phyloP scores from a whole-genome alignment of 768 basidiomycete genomes.

The Cystofilobasidium ferigula region DNA sequence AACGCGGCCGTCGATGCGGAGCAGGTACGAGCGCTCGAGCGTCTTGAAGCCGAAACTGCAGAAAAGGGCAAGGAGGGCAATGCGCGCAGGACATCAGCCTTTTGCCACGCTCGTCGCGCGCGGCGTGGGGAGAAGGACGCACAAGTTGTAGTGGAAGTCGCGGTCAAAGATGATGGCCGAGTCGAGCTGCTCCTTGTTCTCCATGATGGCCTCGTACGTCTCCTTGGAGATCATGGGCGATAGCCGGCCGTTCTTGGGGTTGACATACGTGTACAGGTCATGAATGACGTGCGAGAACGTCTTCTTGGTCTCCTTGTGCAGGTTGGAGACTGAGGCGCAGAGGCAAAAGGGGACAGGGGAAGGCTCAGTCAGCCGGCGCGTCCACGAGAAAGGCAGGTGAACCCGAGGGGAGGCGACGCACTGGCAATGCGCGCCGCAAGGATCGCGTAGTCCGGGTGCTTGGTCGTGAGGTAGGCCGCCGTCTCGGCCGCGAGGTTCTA shows the following conservation, averaged over 20 bases:
- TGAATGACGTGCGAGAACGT: slow-evolving; percentile 82
- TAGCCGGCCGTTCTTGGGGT: slow-evolving; percentile 80
- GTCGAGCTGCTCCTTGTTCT: slow-evolving; percentile 70
- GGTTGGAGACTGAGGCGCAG: slow-evolving; percentile 71
- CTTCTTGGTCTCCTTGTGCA: slow-evolving; percentile 99
- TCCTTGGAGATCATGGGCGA: slow-evolving; percentile 86
- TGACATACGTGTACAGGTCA: slow-evolving; percentile 86
- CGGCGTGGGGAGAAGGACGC: slow-evolving; percentile 32
- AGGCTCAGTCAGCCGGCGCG: background rate
- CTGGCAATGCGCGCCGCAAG: slow-evolving; percentile 90
- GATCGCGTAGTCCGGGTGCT: slow-evolving; percentile 94
- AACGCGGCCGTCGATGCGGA: slow-evolving; percentile 84
- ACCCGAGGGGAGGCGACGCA: background rate
- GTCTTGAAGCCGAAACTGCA: slow-evolving; percentile 91
- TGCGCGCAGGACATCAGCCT: background rate
- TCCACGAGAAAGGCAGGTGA: background rate
- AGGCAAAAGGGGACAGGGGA: background rate
- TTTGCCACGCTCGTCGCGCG: no score
- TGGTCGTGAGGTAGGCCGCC: slow-evolving; percentile 91
- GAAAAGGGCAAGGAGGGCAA: background rate
- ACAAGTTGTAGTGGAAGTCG: slow-evolving; percentile 96
- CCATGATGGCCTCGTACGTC: slow-evolving; percentile 68
- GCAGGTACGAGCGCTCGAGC: slow-evolving; percentile 90
- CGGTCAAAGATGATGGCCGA: slow-evolving; percentile 95
- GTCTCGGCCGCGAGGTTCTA: slow-evolving; percentile 96